A percentile compares a stretch with the other conserved stretches of the same genome.
Evolutionary conservation across 2,329 filamentous ascomycete species (phyloP).

Genomic region (Trichoderma sp.): DNA sequence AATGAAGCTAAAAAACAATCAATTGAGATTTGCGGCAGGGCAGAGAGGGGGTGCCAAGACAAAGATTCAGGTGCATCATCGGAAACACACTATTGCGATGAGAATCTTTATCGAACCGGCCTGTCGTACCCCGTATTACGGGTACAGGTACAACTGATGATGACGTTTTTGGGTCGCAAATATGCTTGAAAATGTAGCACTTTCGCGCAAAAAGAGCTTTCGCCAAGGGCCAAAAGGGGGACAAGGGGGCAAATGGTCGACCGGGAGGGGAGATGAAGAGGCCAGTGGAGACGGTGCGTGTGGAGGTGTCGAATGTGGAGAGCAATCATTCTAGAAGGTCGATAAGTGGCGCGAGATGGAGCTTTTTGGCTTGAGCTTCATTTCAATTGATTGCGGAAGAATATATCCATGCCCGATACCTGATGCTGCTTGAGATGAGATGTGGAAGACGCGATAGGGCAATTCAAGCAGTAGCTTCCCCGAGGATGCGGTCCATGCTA

Average conservation of each 20-base stretch:
- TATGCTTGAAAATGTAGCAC: neutral
- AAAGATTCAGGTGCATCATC: neutral
- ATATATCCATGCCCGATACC: neutral
- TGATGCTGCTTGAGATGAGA: neutral
- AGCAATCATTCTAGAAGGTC: conserved; percentile 22
- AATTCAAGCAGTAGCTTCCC: neutral
- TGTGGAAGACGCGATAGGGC: neutral
- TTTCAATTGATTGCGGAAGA: neutral
- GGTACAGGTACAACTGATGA: neutral
- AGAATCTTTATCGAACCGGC: neutral
- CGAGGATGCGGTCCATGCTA: neutral
- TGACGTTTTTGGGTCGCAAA: conserved; percentile 1
- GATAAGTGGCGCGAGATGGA: conserved; percentile 13
- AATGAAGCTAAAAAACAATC: neutral
- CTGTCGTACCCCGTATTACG: neutral
- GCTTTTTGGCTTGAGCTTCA: conserved; percentile 4
- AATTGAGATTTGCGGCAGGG: neutral
- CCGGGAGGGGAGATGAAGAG: conserved; percentile 16
- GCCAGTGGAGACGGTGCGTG: conserved; percentile 6
- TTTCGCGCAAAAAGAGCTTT: neutral
- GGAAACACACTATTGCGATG: conserved; percentile 1
- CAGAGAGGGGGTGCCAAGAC: neutral
- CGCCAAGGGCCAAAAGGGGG: conserved; percentile 1
- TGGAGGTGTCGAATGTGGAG: conserved; percentile 19
- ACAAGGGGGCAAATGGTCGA: neutral